Conservation (phyloP, 352 stramenopile genomes). For the Phytopythium montanum region DNA sequence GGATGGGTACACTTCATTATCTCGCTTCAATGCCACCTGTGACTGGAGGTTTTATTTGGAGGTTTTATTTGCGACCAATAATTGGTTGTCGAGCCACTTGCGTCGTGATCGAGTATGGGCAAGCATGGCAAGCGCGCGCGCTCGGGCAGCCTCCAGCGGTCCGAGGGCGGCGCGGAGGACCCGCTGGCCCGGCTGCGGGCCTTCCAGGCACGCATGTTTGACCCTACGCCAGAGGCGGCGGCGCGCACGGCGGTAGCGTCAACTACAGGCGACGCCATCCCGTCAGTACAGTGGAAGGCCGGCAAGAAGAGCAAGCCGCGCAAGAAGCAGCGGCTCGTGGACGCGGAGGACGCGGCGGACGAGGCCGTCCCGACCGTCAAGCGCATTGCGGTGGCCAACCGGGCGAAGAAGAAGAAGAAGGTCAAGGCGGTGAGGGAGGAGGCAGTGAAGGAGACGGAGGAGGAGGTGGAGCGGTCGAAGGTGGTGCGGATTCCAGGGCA, state of each 20-base stretch:
- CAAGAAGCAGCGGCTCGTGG: slow-evolving; percentile 20
- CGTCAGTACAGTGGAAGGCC: slow-evolving; percentile 40
- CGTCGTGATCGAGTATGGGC: not conserved
- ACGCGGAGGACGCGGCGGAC: slow-evolving; percentile 13
- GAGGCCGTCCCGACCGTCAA: slow-evolving; percentile 34
- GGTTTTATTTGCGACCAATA: not conserved
- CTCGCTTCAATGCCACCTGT: not conserved
- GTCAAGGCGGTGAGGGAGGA: slow-evolving; percentile 11
- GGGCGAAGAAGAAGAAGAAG: slow-evolving; percentile 23
- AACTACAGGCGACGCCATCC: slow-evolving; percentile 19
- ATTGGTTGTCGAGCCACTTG: not conserved
- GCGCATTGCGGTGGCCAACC: slow-evolving; percentile 15
- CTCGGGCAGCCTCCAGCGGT: slow-evolving; percentile 20
- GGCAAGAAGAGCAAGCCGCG: slow-evolving; percentile 16
- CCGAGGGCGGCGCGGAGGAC: slow-evolving; percentile 18
- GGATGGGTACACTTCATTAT: not conserved
- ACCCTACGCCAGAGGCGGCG: slow-evolving; percentile 20
- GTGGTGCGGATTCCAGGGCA: slow-evolving; percentile 12
- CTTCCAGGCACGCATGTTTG: slow-evolving; percentile 63
- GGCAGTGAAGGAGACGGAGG: slow-evolving; percentile 15
- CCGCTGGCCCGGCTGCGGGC: slow-evolving; percentile 35
- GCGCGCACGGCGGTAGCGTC: not conserved
- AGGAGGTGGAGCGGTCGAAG: slow-evolving; percentile 25
- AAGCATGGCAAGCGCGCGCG: slow-evolving; percentile 35
- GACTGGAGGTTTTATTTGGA: too few relatives aligned